These are phyloP conservation scores for Ceratobasidium sp. DNA, from an alignment of 1,284 basidiomycete genomes.

Conservation along the genomic window DNA sequence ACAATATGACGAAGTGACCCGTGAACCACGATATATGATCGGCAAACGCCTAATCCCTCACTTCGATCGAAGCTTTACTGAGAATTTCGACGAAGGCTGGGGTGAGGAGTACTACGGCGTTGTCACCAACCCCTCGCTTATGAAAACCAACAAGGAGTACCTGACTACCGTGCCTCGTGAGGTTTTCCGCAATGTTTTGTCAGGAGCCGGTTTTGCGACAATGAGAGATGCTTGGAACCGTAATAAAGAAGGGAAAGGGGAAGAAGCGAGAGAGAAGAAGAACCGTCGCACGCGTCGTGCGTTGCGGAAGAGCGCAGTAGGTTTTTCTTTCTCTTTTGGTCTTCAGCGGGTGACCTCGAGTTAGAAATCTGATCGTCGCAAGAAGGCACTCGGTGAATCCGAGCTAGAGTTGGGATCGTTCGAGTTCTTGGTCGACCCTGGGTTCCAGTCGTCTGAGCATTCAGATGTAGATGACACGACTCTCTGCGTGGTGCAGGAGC, in stretches of 20 bases:
- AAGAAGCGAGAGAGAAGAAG: background rate
- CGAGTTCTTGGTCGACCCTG: background rate
- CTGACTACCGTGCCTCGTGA: background rate
- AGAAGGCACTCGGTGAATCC: background rate
- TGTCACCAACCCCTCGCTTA: background rate
- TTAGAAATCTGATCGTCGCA: background rate
- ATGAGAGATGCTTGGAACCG: background rate
- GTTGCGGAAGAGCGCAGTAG: background rate
- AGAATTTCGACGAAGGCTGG: background rate
- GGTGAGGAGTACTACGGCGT: background rate
- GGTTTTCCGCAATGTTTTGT: background rate
- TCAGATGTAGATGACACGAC: background rate
- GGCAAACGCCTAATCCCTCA: background rate
- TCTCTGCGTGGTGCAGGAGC: background rate
- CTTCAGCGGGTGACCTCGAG: background rate
- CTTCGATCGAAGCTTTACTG: background rate
- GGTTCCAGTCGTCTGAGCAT: background rate
- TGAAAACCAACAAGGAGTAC: background rate
- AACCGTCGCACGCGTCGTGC: background rate
- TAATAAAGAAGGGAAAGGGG: background rate
- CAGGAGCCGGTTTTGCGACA: background rate
- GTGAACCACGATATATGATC: background rate
- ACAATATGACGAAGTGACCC: background rate
- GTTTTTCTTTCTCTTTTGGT: background rate
- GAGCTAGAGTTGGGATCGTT: background rate